phyloP scores from a whole-genome alignment of 345 rosid genomes.

The Raphanus sativus region DNA sequence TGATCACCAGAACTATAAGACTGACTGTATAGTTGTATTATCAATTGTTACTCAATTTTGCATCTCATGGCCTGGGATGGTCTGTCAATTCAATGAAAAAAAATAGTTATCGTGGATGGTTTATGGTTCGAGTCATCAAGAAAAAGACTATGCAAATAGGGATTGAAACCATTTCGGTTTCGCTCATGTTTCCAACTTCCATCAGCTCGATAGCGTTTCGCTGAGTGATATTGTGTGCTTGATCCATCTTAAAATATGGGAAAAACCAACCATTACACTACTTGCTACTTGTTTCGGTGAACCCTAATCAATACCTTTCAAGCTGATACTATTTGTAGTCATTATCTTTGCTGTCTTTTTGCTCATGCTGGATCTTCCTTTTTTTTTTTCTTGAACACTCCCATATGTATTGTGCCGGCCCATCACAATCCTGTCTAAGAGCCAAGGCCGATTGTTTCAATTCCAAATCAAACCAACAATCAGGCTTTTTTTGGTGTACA shows the following conservation, averaged over 20 bases:
- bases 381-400: too few relatives aligned
- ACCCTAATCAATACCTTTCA: background rate
- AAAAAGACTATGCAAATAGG: background rate
- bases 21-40: background rate
- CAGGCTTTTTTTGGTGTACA: background rate
- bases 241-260: background rate
- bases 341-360: too few relatives aligned
- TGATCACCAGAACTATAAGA: background rate
- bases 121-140: background rate
- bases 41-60: background rate
- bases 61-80: background rate
- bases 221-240: background rate
- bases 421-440: too few relatives aligned
- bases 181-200: background rate
- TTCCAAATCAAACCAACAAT: background rate
- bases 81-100: background rate
- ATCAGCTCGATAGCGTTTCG: background rate
- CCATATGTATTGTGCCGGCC: too few relatives aligned
- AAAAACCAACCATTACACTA: background rate
- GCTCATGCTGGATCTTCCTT: too few relatives aligned
- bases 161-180: background rate
- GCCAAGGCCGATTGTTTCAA: too few relatives aligned
- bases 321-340: background rate
- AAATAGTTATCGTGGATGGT: too few relatives aligned
- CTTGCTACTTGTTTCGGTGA: background rate